Evolutionary conservation across 2,329 filamentous ascomycete species (phyloP), one percentile per base, ranked within the genome.

Genomic region (Phyllachora maydis): DNA sequence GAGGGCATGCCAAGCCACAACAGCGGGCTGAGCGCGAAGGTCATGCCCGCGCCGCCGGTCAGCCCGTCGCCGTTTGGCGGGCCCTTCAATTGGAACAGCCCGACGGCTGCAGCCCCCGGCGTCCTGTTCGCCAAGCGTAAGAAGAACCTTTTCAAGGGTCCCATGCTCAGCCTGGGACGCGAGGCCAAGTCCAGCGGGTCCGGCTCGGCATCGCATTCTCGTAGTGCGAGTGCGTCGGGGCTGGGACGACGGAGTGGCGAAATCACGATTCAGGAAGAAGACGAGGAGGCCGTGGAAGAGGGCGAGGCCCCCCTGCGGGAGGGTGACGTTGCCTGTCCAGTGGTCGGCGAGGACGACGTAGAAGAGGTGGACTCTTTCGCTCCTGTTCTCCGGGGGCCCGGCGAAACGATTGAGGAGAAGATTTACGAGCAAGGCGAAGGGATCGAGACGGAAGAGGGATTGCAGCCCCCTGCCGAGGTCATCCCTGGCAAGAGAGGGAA

Each of bases 51-150:
- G 23, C 41, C 59, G 41, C 41, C 58, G 26, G 53, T 56, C 1
- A 67, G 60, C 4, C 59, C 62, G 1, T 68, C 60, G 13, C 70
- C 68, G 7, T 38, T 45, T 25, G 26, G 25, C 23, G n/a, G n/a
- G n/a, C n/a, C n/a, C n/a, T n/a, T n/a, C n/a, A n/a, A n/a, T n/a
- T n/a, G n/a, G n/a, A n/a, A n/a, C n/a, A 10, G 27, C 30, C 22
- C 60, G 12, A 12, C 4, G 13, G 10, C 8, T 22, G 68, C 70
- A 3, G 41, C 36, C 4, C 43, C 38, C 21, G 45, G 44, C 3
- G 59, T 88, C 0, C 54, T 81, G 21, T 90, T 88, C 39, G 78
- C 79, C 2, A 81, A 81, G 41, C 54, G 78, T 28, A 90, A 85
- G 49, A 64, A 75, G 28, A 79, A 68, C 26, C 45, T 83, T 3